A percentile compares a stretch with the other conserved stretches of the same genome.
These are phyloP conservation scores for Hypomyces perniciosus DNA, from an alignment of 2,329 filamentous ascomycete species.

Conservation along the genomic window DNA sequence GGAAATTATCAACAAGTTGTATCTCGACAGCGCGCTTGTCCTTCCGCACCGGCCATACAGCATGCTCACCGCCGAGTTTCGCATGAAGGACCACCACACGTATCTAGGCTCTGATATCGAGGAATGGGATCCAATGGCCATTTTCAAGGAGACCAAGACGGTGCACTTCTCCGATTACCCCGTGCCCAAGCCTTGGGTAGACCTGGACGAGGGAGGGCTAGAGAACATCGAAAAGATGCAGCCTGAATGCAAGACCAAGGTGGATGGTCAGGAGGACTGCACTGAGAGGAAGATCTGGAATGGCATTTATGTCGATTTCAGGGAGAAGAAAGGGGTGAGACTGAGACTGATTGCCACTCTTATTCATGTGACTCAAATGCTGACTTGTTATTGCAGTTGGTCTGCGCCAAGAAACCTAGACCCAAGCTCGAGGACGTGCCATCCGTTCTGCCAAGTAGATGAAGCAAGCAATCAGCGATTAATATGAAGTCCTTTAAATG, in stretches of 20 bases:
- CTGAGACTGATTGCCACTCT: too few species aligned
- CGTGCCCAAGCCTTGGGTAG: conserved; percentile 15
- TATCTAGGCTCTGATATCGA: conserved; percentile 39
- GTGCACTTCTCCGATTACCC: conserved; percentile 17
- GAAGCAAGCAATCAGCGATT: background rate
- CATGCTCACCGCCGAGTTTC: conserved; percentile 58
- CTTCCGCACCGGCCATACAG: conserved; percentile 59
- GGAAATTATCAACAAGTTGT: conserved; percentile 61
- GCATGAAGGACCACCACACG: conserved; percentile 39
- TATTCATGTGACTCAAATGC: background rate
- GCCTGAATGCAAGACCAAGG: conserved; percentile 2
- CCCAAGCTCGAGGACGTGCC: background rate
- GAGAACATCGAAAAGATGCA: background rate
- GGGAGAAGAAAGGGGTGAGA: conserved; percentile 8
- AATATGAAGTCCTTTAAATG: background rate
- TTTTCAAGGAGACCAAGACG: conserved; percentile 39
- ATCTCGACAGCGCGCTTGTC: conserved; percentile 51
- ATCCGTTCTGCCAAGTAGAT: background rate
- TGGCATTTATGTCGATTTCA: conserved; percentile 14
- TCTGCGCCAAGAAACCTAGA: background rate
- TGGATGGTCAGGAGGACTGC: conserved; percentile 8
- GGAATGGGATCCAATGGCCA: conserved; percentile 49
- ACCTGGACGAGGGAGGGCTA: conserved; percentile 5
- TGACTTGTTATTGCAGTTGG: background rate
- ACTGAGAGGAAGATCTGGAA: conserved; percentile 12